These are phyloP conservation scores for Aaosphaeria pasadenensis DNA, from an alignment of 2,329 filamentous ascomycete species.

Conservation along the genomic window DNA sequence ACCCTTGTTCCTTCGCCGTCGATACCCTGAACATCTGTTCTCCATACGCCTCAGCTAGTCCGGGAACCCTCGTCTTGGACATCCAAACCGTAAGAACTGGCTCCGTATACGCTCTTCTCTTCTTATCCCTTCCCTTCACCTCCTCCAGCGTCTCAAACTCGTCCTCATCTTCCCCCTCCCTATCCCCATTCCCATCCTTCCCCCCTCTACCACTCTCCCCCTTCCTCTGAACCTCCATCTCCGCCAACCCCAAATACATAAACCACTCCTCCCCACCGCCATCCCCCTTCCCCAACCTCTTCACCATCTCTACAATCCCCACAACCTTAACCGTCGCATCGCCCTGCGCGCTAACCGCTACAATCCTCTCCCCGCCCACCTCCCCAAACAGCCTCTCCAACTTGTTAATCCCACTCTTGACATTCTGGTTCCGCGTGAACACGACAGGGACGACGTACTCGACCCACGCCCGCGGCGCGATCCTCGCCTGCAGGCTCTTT, in stretches of 20 bases:
- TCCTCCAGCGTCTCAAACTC: slow-evolving; percentile 2
- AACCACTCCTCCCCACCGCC: background rate
- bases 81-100: slow-evolving; percentile 18
- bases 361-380: background rate
- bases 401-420: slow-evolving; percentile 8
- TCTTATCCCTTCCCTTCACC: background rate
- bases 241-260: background rate
- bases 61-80: slow-evolving; percentile 6
- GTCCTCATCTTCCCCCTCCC: background rate
- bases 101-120: slow-evolving; percentile 1
- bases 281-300: background rate
- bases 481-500: background rate
- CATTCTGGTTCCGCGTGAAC: slow-evolving; percentile 11
- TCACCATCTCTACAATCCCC: background rate
- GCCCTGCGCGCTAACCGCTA: background rate
- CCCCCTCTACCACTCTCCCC: background rate
- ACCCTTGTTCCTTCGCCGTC: background rate
- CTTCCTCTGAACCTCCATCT: background rate
- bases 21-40: slow-evolving; percentile 7
- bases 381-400: background rate
- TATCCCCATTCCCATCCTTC: background rate
- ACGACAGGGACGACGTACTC: slow-evolving; percentile 3
- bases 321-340: background rate
- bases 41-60: slow-evolving; percentile 13
- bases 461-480: background rate